These are phyloP conservation scores for Polychaeton citri DNA, from an alignment of 2,329 filamentous ascomycete genomes.

Conservation along the genomic window DNA sequence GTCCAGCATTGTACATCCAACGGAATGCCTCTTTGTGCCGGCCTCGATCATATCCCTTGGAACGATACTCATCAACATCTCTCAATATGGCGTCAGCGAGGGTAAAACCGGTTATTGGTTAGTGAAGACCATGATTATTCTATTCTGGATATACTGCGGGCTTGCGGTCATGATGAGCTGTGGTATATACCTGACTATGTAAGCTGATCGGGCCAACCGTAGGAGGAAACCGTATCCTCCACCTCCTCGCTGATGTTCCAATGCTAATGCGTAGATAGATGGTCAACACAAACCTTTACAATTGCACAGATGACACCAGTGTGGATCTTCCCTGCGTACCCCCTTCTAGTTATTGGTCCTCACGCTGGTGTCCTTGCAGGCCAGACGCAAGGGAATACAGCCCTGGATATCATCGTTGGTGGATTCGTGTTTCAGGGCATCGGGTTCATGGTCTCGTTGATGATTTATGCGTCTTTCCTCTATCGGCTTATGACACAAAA, in stretches of 20 bases:
- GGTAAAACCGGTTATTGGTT: slow-evolving; percentile 43
- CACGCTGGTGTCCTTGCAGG: slow-evolving; percentile 49
- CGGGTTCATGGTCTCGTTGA: slow-evolving; percentile 53
- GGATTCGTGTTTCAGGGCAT: slow-evolving; percentile 51
- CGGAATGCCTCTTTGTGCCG: slow-evolving; percentile 66
- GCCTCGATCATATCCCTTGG: slow-evolving; percentile 55
- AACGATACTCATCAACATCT: slow-evolving; percentile 50
- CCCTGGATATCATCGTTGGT: slow-evolving; percentile 44
- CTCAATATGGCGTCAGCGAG: slow-evolving; percentile 50
- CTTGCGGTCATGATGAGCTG: slow-evolving; percentile 55
- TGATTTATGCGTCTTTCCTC: slow-evolving; percentile 74
- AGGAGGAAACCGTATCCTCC: no score
- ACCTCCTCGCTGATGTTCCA: no score
- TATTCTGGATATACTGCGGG: slow-evolving; percentile 64
- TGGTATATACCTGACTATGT: slow-evolving; percentile 62
- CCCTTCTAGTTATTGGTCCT: slow-evolving; percentile 62
- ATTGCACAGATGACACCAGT: slow-evolving; percentile 77
- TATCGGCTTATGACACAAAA: slow-evolving; percentile 85
- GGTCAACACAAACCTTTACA: slow-evolving; percentile 53
- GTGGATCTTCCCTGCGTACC: slow-evolving; percentile 81
- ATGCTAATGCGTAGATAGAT: slow-evolving; percentile 27
- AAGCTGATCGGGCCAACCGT: no score
- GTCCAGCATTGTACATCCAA: slow-evolving; percentile 60
- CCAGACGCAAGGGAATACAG: slow-evolving; percentile 29
- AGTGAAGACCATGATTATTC: slow-evolving; percentile 42